Percentiles rank a stretch among this genome's conserved stretches.
Conservation (phyloP, 2,329 filamentous ascomycete species). For the Aureobasidium vineae region DNA sequence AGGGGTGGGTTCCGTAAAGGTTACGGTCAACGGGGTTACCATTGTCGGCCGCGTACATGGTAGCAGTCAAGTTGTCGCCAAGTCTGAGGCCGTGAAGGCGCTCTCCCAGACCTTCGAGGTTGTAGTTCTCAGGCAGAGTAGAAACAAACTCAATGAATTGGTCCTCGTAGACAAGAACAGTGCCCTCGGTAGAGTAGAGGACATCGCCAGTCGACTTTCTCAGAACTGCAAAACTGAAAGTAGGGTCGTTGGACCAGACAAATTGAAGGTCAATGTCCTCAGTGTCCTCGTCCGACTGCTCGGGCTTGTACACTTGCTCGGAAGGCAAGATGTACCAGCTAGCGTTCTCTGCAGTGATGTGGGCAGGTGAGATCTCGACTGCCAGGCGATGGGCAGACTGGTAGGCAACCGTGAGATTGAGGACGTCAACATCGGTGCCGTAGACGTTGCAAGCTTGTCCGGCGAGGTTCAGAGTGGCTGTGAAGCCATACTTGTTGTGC, state of each 20-base stretch:
- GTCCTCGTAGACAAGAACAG: conserved; percentile 67
- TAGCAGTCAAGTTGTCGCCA: conserved; percentile 70
- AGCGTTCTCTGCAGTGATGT: conserved; percentile 47
- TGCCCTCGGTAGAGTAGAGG: conserved; percentile 65
- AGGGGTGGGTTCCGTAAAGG: conserved; percentile 72
- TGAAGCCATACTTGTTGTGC: conserved; percentile 49
- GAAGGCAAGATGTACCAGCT: conserved; percentile 62
- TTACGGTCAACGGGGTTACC: conserved; percentile 63
- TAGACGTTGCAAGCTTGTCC: conserved; percentile 68
- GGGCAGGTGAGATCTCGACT: conserved; percentile 66
- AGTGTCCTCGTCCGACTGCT: conserved; percentile 43
- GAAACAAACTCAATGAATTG: conserved; percentile 75
- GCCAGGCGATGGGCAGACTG: conserved; percentile 65
- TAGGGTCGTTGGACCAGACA: conserved; percentile 57
- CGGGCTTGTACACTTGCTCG: conserved; percentile 59
- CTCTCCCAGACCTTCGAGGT: conserved; percentile 73
- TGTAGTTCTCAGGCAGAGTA: conserved; percentile 66
- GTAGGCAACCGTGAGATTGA: conserved; percentile 67
- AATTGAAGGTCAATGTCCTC: conserved; percentile 52
- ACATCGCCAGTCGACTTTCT: conserved; percentile 62
- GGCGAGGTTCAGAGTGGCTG: conserved; percentile 53
- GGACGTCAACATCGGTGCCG: conserved; percentile 67
- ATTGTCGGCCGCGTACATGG: conserved; percentile 66
- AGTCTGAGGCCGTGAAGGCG: conserved; percentile 68
- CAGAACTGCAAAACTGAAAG: conserved; percentile 57